These are phyloP conservation scores for Entomortierella beljakovae DNA, from an alignment of 192 early-diverging fungal genomes.

Conservation along the genomic window DNA sequence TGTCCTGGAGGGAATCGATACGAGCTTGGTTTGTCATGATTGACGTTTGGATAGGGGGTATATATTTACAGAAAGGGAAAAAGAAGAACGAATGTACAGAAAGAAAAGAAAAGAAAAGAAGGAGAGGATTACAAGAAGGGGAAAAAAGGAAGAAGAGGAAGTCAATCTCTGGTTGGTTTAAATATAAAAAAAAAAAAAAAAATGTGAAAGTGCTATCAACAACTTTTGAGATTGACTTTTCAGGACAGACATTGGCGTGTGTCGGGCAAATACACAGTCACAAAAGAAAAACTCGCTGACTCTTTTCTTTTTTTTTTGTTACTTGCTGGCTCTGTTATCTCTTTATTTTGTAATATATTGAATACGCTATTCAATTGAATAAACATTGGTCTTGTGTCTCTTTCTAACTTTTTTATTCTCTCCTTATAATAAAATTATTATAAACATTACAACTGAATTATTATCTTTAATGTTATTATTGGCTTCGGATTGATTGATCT, in stretches of 20 bases:
- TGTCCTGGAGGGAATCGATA: slow-evolving; percentile 58
- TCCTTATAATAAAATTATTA: too few relatives aligned
- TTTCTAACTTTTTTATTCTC: not conserved
- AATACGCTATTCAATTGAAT: not conserved
- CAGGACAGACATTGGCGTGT: not conserved
- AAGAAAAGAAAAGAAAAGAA: slow-evolving; percentile 1
- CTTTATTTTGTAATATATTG: too few relatives aligned
- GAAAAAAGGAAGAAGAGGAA: not conserved
- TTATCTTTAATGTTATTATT: too few relatives aligned
- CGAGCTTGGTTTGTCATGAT: slow-evolving; percentile 60
- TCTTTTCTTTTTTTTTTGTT: not conserved
- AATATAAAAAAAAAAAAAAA: not conserved
- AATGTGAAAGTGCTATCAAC: not conserved
- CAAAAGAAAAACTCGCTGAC: not conserved
- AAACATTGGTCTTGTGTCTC: not conserved
- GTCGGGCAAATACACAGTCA: not conserved
- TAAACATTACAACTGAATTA: too few relatives aligned
- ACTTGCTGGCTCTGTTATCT: too few relatives aligned
- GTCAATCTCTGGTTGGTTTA: not conserved
- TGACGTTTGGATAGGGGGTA: slow-evolving; percentile 10
- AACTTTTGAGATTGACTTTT: not conserved
- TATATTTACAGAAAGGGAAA: slow-evolving; percentile 27
- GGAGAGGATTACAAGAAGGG: not conserved
- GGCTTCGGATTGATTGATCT: not conserved
- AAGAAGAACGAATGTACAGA: slow-evolving; percentile 1